A percentile compares a stretch with the other conserved stretches of the same genome.
Evolutionary conservation across 495 filamentous ascomycete genomes (phyloP).

Genomic region (Trichoderma erinaceum): DNA sequence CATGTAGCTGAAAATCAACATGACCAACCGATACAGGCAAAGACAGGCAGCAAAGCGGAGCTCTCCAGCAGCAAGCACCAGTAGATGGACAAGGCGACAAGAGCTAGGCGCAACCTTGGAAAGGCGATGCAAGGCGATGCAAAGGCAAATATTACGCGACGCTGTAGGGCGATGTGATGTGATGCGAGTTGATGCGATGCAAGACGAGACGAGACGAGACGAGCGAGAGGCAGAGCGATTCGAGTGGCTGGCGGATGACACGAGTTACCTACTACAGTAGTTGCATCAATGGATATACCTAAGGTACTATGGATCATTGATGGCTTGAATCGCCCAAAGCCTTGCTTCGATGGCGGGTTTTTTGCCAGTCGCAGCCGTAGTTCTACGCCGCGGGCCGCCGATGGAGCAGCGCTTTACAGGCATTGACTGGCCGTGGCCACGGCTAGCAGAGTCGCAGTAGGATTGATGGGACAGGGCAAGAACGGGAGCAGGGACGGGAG

Average conservation of each 20-base stretch:
- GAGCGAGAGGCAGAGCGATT: neutral
- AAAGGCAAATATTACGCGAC: neutral
- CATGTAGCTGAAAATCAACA: neutral
- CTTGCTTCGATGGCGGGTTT: too few species aligned
- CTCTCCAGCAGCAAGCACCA: neutral
- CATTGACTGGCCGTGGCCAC: neutral
- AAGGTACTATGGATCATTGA: neutral
- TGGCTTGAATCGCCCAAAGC: too few species aligned
- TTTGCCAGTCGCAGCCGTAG: too few species aligned
- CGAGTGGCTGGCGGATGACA: neutral
- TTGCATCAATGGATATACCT: too few species aligned
- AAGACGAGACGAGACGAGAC: neutral
- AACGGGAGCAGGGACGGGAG: constrained; percentile 2
- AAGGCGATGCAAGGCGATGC: neutral
- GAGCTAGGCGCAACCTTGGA: neutral
- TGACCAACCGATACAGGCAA: neutral
- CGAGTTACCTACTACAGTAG: neutral
- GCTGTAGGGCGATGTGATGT: neutral
- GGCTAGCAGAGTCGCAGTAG: neutral
- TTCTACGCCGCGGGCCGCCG: too few species aligned
- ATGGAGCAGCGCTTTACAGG: too few species aligned
- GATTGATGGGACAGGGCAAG: neutral
- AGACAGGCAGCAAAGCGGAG: constrained; percentile 1
- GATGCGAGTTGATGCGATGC: neutral
- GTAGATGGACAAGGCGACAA: neutral